Evolutionary conservation across 495 filamentous ascomycete genomes (phyloP).

Genomic region (Penicillium coffeae): DNA sequence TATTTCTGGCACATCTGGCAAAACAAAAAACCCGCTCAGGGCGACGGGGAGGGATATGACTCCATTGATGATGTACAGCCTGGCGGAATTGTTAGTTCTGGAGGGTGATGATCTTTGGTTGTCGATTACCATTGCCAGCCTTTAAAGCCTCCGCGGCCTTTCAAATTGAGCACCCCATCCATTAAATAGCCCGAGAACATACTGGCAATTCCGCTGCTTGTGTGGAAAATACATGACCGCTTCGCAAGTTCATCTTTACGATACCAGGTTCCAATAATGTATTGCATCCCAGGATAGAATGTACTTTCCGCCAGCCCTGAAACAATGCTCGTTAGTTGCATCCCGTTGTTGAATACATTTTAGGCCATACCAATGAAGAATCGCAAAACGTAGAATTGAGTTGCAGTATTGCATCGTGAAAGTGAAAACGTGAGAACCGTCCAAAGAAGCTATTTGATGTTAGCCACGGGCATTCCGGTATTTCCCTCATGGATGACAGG

Average conservation of each 20-base stretch:
- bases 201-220: constrained; percentile 46
- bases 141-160: constrained; percentile 43
- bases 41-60: constrained; percentile 46
- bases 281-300: constrained; percentile 46
- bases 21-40: constrained; percentile 53
- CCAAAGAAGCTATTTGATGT: constrained; percentile 47
- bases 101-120: not conserved
- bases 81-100: constrained; percentile 2
- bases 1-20: constrained; percentile 60
- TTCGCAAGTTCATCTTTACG: constrained; percentile 53
- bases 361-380: constrained; percentile 51
- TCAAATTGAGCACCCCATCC: constrained; percentile 50
- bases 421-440: constrained; percentile 48
- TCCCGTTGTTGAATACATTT: constrained; percentile 14
- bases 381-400: constrained; percentile 52
- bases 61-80: constrained; percentile 43
- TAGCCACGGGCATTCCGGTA: not conserved
- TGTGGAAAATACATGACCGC: constrained; percentile 61
- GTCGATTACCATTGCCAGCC: constrained; percentile 42
- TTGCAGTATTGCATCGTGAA: constrained; percentile 41
- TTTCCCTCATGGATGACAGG: not conserved
- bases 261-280: constrained; percentile 49
- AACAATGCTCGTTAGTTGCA: not conserved
- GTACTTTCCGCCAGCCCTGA: constrained; percentile 42
- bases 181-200: constrained; percentile 60